phyloP scores from a whole-genome alignment of 805 yeast species.

The Jamesozyma spencerorum region DNA sequence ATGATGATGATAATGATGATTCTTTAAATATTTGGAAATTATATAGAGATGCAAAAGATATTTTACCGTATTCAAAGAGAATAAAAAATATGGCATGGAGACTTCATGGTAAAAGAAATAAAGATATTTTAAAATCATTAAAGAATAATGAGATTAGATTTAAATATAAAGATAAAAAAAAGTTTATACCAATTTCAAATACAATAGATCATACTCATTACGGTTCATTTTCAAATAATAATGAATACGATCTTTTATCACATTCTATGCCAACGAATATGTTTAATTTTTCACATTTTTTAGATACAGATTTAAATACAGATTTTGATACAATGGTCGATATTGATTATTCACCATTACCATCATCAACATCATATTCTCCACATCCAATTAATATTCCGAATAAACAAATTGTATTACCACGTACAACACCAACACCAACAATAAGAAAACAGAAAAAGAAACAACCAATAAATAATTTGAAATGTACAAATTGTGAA shows the following conservation, averaged over 20 bases:
- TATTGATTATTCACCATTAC: not conserved
- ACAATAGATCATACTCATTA: not conserved
- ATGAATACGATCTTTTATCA: not conserved
- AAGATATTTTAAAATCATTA: not conserved
- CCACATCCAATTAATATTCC: not conserved
- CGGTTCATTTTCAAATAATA: constrained; percentile 3
- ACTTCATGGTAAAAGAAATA: constrained; percentile 3
- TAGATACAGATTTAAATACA: not conserved
- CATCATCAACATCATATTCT: not conserved
- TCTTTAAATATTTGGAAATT: constrained; percentile 52
- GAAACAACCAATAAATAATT: constrained; percentile 11
- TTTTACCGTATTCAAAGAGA: constrained; percentile 63
- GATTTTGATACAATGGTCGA: constrained; percentile 1
- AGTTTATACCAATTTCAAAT: not conserved
- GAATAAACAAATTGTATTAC: not conserved
- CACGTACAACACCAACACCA: not conserved
- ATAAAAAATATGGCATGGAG: constrained; percentile 87
- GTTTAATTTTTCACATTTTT: not conserved
- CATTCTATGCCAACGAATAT: not conserved
- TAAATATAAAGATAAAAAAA: constrained; percentile 6
- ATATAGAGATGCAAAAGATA: constrained; percentile 67
- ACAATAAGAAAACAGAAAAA: not conserved
- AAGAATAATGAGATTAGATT: not conserved
- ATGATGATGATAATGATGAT: not conserved
- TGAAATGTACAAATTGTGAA: constrained; percentile 78